phyloP scores from a whole-genome alignment of 225 moss, liverwort and hornwort genomes.

The Ulota crispa region DNA sequence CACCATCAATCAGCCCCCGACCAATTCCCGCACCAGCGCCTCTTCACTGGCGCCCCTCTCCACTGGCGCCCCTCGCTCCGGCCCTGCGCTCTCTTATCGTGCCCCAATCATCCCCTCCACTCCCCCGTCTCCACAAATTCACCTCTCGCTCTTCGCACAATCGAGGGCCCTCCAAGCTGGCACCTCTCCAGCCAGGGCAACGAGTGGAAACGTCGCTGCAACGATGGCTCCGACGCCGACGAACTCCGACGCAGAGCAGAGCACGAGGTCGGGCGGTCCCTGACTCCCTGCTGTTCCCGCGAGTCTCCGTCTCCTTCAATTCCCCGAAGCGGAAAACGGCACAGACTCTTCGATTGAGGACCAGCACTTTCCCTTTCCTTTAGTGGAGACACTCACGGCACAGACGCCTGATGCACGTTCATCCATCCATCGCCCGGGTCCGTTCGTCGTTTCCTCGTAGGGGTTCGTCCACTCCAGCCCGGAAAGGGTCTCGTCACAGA shows the following conservation, averaged over 20 bases:
- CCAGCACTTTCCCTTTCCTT: not conserved
- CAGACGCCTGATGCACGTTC: not conserved
- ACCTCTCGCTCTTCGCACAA: not conserved
- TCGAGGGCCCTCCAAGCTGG: not conserved
- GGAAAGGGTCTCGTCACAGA: too few relatives aligned
- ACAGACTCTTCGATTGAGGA: not conserved
- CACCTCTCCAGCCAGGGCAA: not conserved
- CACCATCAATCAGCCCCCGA: slow-evolving; percentile 15
- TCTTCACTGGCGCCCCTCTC: not conserved
- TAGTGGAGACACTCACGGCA: not conserved
- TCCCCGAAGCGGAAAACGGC: not conserved
- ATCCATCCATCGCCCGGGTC: not conserved
- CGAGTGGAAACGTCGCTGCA: not conserved
- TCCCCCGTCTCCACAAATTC: not conserved
- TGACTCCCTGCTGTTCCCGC: not conserved
- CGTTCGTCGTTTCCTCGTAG: not conserved
- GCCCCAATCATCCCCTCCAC: slow-evolving; percentile 15
- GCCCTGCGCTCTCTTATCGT: not conserved
- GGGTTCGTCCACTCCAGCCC: too few relatives aligned
- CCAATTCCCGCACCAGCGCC: not conserved
- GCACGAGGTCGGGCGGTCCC: not conserved
- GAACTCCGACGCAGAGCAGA: not conserved
- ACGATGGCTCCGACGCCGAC: not conserved
- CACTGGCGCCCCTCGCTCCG: slow-evolving; percentile 6
- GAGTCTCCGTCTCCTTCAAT: not conserved